phyloP scores from a whole-genome alignment of 257 asterid species.

The Lavandula angustifolia region DNA sequence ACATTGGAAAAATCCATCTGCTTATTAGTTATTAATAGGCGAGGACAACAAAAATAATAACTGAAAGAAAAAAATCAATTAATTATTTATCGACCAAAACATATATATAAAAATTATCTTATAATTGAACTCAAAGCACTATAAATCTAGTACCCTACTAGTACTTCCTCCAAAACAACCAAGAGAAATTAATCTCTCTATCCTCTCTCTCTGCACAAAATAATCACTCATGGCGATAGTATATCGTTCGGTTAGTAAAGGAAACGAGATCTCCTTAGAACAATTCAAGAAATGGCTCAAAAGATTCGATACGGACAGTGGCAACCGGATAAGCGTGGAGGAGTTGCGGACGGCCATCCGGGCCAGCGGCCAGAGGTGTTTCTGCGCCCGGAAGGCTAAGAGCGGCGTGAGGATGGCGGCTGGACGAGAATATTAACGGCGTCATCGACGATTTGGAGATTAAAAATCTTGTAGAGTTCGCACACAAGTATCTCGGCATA shows the following conservation, averaged over 20 bases:
- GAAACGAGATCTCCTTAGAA: slow-evolving; percentile 37
- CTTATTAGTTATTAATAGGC: too few species aligned
- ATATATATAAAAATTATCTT: too few species aligned
- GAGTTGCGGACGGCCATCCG: slow-evolving; percentile 44
- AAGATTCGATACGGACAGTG: slow-evolving; percentile 35
- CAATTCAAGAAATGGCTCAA: slow-evolving; percentile 55
- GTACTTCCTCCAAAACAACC: too few species aligned
- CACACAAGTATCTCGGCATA: slow-evolving; percentile 37
- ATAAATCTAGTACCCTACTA: too few species aligned
- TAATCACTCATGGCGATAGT: slow-evolving; percentile 14
- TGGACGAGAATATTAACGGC: slow-evolving; percentile 39
- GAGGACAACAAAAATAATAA: too few species aligned
- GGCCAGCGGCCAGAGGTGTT: slow-evolving; percentile 38
- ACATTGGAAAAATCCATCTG: too few species aligned
- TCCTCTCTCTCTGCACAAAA: too few species aligned
- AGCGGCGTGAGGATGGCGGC: slow-evolving; percentile 35
- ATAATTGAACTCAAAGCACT: too few species aligned
- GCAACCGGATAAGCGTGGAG: slow-evolving; percentile 37
- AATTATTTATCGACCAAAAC: too few species aligned
- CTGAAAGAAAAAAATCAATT: too few species aligned
- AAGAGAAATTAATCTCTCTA: too few species aligned
- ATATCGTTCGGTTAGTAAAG: slow-evolving; percentile 13
- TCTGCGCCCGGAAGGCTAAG: slow-evolving; percentile 31
- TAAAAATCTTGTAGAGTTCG: slow-evolving; percentile 38
- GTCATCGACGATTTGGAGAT: slow-evolving; percentile 44